Evolutionary conservation across 2,329 filamentous ascomycete species (phyloP).

Genomic region (Microdochium bolleyi): DNA sequence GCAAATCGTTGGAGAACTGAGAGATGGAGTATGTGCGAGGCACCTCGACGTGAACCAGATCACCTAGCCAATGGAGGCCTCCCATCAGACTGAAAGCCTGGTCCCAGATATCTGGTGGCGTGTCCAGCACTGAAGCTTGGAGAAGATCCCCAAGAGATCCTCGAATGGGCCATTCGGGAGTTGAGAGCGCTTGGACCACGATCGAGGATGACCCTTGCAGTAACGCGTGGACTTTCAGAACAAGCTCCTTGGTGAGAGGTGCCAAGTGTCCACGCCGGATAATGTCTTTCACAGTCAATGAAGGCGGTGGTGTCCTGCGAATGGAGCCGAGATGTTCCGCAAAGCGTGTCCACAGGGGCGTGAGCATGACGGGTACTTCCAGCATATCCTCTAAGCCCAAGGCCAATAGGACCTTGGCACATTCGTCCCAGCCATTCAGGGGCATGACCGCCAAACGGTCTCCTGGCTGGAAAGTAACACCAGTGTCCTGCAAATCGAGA

Average conservation of each 20-base stretch:
- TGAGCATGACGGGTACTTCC: constrained; percentile 28
- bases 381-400: constrained; percentile 39
- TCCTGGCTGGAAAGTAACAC: constrained; percentile 44
- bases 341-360: constrained; percentile 36
- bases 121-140: constrained; percentile 38
- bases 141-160: constrained; percentile 42
- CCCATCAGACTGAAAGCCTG: constrained; percentile 34
- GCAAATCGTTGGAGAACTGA: constrained; percentile 38
- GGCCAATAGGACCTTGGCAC: constrained; percentile 43
- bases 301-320: constrained; percentile 13
- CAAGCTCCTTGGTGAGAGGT: constrained; percentile 41
- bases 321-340: constrained; percentile 35
- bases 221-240: constrained; percentile 37
- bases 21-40: constrained; percentile 47
- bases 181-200: constrained; percentile 38
- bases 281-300: constrained; percentile 37
- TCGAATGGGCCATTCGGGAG: constrained; percentile 41
- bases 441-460: constrained; percentile 47
- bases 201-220: constrained; percentile 41
- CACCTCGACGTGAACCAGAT: constrained; percentile 39
- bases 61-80: constrained; percentile 35
- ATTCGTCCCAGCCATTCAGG: constrained; percentile 45
- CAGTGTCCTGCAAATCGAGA: constrained; percentile 42
- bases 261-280: constrained; percentile 42
- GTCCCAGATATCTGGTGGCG: constrained; percentile 39